A percentile compares a stretch with the other conserved stretches of the same genome.
phyloP scores from a whole-genome alignment of 768 basidiomycete species.

The Lactarius vividus region DNA sequence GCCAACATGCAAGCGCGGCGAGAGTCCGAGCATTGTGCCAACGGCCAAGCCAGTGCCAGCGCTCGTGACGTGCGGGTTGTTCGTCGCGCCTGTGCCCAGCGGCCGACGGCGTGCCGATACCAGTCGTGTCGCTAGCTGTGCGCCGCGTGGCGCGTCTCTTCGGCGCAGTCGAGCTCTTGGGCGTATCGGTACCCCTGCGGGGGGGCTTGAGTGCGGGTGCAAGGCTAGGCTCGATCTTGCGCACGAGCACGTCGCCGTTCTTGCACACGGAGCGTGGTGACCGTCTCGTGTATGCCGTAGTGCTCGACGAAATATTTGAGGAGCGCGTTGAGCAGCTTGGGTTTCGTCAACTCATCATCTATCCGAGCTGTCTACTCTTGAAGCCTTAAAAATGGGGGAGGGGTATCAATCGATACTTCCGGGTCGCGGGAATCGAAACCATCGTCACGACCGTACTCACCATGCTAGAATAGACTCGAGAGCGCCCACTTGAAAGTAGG shows the following conservation, averaged over 20 bases:
- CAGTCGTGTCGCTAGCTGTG: slow-evolving; percentile 65
- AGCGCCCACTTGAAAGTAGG: slow-evolving; percentile 90
- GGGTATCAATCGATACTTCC: neutral
- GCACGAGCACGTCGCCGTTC: slow-evolving; percentile 88
- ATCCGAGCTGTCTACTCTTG: slow-evolving; percentile 94
- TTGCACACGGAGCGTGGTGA: slow-evolving; percentile 75
- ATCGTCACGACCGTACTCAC: slow-evolving; percentile 42
- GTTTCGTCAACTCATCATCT: slow-evolving; percentile 80
- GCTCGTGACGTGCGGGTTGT: slow-evolving; percentile 35
- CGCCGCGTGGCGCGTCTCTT: slow-evolving; percentile 54
- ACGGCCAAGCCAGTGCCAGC: slow-evolving; percentile 33
- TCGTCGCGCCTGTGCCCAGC: slow-evolving; percentile 27
- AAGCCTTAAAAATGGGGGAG: slow-evolving; percentile 54
- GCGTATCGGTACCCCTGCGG: slow-evolving; percentile 32
- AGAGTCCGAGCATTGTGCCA: slow-evolving; percentile 20
- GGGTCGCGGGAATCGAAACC: neutral
- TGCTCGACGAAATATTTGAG: slow-evolving; percentile 81
- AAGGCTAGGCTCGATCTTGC: slow-evolving; percentile 78
- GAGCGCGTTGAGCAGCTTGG: slow-evolving; percentile 62
- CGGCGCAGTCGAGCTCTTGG: slow-evolving; percentile 49
- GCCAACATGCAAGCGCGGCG: slow-evolving; percentile 52
- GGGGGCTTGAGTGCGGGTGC: slow-evolving; percentile 66
- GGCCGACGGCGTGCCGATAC: slow-evolving; percentile 32
- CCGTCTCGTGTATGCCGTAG: slow-evolving; percentile 78
- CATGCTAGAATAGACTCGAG: slow-evolving; percentile 89